Evolutionary conservation across 208 protist species (phyloP).

Genomic region (Leishmania turanica): DNA sequence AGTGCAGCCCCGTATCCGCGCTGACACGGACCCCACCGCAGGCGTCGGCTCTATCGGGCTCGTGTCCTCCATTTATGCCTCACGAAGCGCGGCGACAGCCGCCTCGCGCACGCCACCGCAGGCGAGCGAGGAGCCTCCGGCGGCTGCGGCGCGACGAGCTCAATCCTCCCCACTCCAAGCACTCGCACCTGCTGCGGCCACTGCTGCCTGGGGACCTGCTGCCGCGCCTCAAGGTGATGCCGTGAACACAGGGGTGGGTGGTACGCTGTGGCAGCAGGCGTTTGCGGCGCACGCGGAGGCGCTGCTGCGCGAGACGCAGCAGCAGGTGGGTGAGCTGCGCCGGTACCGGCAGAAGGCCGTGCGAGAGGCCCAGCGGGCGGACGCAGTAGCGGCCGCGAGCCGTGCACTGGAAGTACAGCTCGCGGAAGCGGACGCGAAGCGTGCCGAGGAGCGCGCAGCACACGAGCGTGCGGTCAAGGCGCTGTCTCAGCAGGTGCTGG

Average conservation of each 20-base stretch:
- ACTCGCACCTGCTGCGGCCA: neutral
- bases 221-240: neutral
- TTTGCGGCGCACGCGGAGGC: slow-evolving; percentile 19
- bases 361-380: slow-evolving; percentile 15
- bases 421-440: neutral
- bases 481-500: slow-evolving; percentile 24
- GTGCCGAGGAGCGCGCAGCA: neutral
- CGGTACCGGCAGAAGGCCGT: slow-evolving; percentile 2
- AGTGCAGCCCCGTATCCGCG: neutral
- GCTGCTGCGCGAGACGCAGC: slow-evolving; percentile 19
- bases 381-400: neutral
- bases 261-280: slow-evolving; percentile 16
- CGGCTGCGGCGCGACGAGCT: neutral
- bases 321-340: slow-evolving; percentile 26
- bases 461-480: neutral
- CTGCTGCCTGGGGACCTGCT: neutral
- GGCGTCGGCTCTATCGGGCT: neutral
- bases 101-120: neutral
- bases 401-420: slow-evolving; percentile 11
- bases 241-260: neutral
- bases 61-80: neutral
- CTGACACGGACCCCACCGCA: neutral
- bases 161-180: neutral
- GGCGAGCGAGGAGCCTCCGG: neutral
- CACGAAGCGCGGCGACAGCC: neutral